Evolutionary conservation across 495 filamentous ascomycete genomes (phyloP), one percentile per base, ranked within the genome.

Genomic region (Pyrenopolyporus hunteri): DNA sequence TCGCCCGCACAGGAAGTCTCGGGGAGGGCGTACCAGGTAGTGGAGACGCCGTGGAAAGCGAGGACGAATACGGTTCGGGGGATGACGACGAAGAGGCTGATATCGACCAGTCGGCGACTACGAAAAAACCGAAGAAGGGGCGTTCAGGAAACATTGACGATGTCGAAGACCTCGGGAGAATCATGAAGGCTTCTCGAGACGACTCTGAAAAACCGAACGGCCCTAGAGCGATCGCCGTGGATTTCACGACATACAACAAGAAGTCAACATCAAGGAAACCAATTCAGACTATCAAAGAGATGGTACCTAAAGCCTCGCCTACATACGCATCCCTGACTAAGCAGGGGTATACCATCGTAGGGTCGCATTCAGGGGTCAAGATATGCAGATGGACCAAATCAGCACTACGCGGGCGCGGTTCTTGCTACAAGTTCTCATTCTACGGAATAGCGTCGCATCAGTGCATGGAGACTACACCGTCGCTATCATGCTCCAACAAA

Each of bases 321-420:
- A 98, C 93, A 0, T 89, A 96, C 65, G 78, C 85, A 7, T 79
- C 93, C 43, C 82, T 97, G 36, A 98, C 93, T 2, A 98, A 97
- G 70, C 93, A 98, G 80, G 93, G 93, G 13, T 98, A 98, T 72
- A 85, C 89, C 0, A 97, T 98, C 52, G 87, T 98, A 43, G 93
- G 93, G 43, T 93, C 92, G 0, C 93, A 98, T 75, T 95, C 90
- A 6, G 93, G 93, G 19, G 93, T 98, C 52, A 98, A 98, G 75
- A 96, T 97, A 64, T 97, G 93, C 71, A 90, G 93, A 19, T 98
- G 93, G 93, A 98, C 93, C 7, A 98, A 98, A 76, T 96, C 92
- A 4, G 93, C 93, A 3, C 87, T 98, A n/a, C 90, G 93, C 44
- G 93, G 93, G 23, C 86, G 93, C 13, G 93, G 93, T 8, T 95